These are phyloP conservation scores for Pichia sp. DNA, from an alignment of 1,139 yeast genomes.

Conservation along the genomic window DNA sequence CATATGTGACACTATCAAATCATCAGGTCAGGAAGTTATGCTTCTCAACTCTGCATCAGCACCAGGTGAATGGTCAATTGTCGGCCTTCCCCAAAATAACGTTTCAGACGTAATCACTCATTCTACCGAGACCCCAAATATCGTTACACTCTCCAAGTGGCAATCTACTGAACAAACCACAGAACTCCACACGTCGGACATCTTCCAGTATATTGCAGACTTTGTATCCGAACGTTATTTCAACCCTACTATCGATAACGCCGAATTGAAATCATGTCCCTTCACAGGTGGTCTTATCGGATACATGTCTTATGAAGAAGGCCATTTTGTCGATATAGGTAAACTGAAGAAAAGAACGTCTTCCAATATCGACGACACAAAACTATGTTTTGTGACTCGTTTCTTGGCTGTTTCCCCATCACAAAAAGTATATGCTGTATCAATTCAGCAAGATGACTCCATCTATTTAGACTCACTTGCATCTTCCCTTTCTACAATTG, in stretches of 20 bases:
- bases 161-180: slow-evolving; percentile 4
- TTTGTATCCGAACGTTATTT: slow-evolving; percentile 35
- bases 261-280: slow-evolving; percentile 37
- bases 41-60: slow-evolving; percentile 66
- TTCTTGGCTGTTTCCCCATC: slow-evolving; percentile 43
- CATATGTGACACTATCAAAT: slow-evolving; percentile 38
- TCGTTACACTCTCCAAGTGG: slow-evolving; percentile 23
- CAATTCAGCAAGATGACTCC: slow-evolving; percentile 34
- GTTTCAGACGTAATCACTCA: slow-evolving; percentile 59
- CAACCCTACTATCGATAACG: slow-evolving; percentile 20
- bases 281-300: slow-evolving; percentile 91
- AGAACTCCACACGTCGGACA: slow-evolving; percentile 11
- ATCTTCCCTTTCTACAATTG: not conserved
- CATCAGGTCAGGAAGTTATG: slow-evolving; percentile 36
- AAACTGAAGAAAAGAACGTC: slow-evolving; percentile 30
- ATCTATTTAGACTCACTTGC: slow-evolving; percentile 32
- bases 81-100: slow-evolving; percentile 58
- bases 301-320: slow-evolving; percentile 79
- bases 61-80: slow-evolving; percentile 85
- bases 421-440: slow-evolving; percentile 44
- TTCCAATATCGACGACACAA: slow-evolving; percentile 55
- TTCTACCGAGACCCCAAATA: slow-evolving; percentile 35
- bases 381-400: slow-evolving; percentile 65
- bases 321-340: slow-evolving; percentile 38
- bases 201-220: slow-evolving; percentile 46